phyloP scores from a whole-genome alignment of 2,329 filamentous ascomycete species.

The Aureobasidium lini region DNA sequence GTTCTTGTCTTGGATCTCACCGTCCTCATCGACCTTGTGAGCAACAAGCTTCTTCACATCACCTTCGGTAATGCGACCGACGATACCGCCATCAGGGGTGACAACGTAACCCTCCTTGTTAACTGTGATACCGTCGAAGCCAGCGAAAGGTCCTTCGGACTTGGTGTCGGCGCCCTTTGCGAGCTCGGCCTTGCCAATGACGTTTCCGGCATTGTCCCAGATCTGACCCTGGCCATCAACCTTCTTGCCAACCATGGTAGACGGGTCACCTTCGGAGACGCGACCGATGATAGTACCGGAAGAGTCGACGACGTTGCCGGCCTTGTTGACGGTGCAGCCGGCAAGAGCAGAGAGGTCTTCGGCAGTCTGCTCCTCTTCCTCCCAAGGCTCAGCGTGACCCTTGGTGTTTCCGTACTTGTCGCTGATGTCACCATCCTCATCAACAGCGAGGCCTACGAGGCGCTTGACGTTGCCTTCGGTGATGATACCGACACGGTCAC shows the following conservation, averaged over 20 bases:
- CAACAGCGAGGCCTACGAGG: conserved; percentile 65
- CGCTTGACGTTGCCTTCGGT: conserved; percentile 63
- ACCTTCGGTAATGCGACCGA: conserved; percentile 44
- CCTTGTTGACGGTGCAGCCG: conserved; percentile 57
- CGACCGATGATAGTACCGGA: conserved; percentile 52
- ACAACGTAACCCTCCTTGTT: conserved; percentile 51
- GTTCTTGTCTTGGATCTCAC: conserved; percentile 47
- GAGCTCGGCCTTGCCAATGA: conserved; percentile 53
- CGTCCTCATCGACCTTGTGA: conserved; percentile 45
- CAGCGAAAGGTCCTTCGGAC: conserved; percentile 52
- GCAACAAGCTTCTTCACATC: conserved; percentile 45
- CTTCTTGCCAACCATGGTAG: conserved; percentile 52
- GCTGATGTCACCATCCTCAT: conserved; percentile 74
- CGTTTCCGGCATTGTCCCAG: conserved; percentile 56
- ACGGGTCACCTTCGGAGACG: conserved; percentile 49
- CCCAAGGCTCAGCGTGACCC: conserved; percentile 51
- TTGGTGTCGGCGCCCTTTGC: conserved; percentile 43
- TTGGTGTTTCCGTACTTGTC: conserved; percentile 65
- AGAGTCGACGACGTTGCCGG: conserved; percentile 53
- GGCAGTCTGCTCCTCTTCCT: conserved; percentile 41
- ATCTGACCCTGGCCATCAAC: conserved; percentile 57
- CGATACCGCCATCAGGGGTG: conserved; percentile 38
- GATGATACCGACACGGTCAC: conserved; percentile 65
- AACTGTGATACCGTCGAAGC: conserved; percentile 50
- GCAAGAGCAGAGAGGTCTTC: conserved; percentile 53